Base-by-base conservation (phyloP, 257 asterid species). In the Asclepias syriaca region DNA sequence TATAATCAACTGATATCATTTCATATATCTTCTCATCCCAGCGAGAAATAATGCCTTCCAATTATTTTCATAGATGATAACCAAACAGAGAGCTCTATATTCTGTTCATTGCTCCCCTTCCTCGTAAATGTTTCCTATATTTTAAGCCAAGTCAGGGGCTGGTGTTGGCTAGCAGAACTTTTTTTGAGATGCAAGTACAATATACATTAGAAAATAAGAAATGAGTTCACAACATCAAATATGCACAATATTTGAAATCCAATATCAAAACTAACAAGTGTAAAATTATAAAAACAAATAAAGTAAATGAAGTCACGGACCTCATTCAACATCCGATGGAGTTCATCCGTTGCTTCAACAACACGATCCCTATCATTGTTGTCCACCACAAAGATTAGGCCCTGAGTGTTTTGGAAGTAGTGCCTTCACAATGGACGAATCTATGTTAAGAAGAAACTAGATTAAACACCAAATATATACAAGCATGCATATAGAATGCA, bases 351-450 rank as follows among this genome's bases (percentile, higher is more conserved):
- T 32, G 82, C 85, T 75, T 81, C 85, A 51, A 81, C 85, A 59
- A 81, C 82, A 34, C 85, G 80, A 46, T 81, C 85, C 69, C 85
- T 75, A 66, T 81, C 85, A 61, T 82, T 82, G 81, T 83, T 82
- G 66, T 82, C 83, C 61, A 82, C 83, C 61, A 82, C 85, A 75
- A 82, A 82, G 37, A 82, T 78, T 43, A 82, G 83, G 61, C 85
- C 83, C 73, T 82, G 83, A 10, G 85, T 81, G 70, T 81, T 81
- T 70, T 81, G 85, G 69, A 81, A 81, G 73, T 81, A 81, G 76
- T 81, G 85, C 81, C 85, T 82, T 83, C 85, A 82, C 76, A 82
- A 66, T 56, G 85, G 85, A 75, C 85, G 85, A 49, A 82, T 82
- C 85, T 82, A 72, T 13, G 70, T 18, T 16, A 29, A 65, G 21